Conservation (phyloP, 1,284 basidiomycete genomes). For the Caloboletus firmus region DNA sequence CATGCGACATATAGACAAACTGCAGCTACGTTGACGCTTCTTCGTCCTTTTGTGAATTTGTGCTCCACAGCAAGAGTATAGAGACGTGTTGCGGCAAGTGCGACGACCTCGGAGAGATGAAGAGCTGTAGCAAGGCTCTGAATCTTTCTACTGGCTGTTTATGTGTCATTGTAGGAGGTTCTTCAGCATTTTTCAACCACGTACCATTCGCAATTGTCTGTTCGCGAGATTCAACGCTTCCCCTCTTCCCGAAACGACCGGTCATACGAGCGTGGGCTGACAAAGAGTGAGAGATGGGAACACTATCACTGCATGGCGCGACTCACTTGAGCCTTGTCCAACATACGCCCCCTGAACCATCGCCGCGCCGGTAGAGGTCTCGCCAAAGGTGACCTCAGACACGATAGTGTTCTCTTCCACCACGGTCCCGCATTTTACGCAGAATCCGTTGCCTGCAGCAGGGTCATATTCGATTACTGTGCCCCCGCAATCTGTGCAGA, state of each 20-base stretch:
- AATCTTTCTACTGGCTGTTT: constrained; percentile 76
- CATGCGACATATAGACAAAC: constrained; percentile 96
- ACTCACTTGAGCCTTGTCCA: constrained; percentile 88
- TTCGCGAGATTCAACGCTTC: constrained; percentile 77
- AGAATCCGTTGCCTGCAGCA: constrained; percentile 81
- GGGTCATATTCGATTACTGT: constrained; percentile 81
- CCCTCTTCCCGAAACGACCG: constrained; percentile 77
- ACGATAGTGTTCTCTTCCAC: constrained; percentile 95
- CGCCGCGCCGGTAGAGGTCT: constrained; percentile 88
- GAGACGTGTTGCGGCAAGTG: constrained; percentile 80
- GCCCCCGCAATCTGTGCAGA: constrained; percentile 72
- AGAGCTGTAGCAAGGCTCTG: constrained; percentile 78
- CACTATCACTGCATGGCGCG: background rate
- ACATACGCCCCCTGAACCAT: constrained; percentile 96
- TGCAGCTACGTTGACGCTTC: constrained; percentile 90
- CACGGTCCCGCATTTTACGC: constrained; percentile 83
- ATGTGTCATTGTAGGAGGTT: background rate
- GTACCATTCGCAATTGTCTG: constrained; percentile 86
- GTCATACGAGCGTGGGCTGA: constrained; percentile 77
- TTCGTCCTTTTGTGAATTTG: constrained; percentile 91
- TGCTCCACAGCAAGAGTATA: constrained; percentile 95
- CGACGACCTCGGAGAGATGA: constrained; percentile 77
- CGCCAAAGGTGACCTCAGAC: constrained; percentile 91
- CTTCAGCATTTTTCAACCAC: constrained; percentile 20
- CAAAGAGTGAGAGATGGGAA: constrained; percentile 2